phyloP scores from a whole-genome alignment of 345 rosid genomes.

The Gossypium herbaceum region DNA sequence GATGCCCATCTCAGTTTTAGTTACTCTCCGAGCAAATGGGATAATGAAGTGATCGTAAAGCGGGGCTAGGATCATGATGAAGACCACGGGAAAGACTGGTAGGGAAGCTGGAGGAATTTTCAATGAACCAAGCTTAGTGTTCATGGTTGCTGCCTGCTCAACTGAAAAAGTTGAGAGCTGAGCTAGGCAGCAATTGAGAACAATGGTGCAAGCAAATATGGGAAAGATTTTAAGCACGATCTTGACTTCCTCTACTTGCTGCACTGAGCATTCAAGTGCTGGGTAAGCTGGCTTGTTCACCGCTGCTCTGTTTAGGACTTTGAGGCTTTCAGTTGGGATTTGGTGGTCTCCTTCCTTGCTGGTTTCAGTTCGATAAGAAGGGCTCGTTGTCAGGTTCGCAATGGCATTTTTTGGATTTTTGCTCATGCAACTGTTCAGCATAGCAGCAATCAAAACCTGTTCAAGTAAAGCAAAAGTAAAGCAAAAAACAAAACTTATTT shows the following conservation, averaged over 20 bases:
- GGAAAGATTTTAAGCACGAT: conserved; percentile 66
- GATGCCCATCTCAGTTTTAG: conserved; percentile 68
- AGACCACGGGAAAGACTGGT: conserved; percentile 63
- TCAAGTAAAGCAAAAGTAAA: background rate
- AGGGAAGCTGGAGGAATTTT: conserved; percentile 78
- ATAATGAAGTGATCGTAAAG: conserved; percentile 65
- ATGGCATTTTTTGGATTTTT: conserved; percentile 51
- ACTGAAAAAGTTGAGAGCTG: conserved; percentile 80
- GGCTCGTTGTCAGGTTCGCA: conserved; percentile 45
- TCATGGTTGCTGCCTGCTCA: conserved; percentile 73
- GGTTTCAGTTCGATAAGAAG: conserved; percentile 29
- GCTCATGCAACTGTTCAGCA: conserved; percentile 28
- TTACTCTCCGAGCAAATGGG: conserved; percentile 56
- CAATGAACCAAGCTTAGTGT: conserved; percentile 55
- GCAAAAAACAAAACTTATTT: background rate
- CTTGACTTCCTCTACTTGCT: conserved; percentile 73
- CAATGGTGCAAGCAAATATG: conserved; percentile 68
- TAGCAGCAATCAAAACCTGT: conserved; percentile 66
- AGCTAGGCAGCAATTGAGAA: conserved; percentile 82
- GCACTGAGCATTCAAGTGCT: conserved; percentile 47
- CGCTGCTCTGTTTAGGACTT: conserved; percentile 49
- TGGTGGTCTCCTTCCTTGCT: conserved; percentile 20
- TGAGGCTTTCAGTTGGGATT: conserved; percentile 38
- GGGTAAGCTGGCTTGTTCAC: conserved; percentile 40
- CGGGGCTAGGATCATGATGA: conserved; percentile 74